Evolutionary conservation across 371 early-diverging fungal species (phyloP), one percentile per base, ranked within the genome.

Genomic region (Mortierella sp.): DNA sequence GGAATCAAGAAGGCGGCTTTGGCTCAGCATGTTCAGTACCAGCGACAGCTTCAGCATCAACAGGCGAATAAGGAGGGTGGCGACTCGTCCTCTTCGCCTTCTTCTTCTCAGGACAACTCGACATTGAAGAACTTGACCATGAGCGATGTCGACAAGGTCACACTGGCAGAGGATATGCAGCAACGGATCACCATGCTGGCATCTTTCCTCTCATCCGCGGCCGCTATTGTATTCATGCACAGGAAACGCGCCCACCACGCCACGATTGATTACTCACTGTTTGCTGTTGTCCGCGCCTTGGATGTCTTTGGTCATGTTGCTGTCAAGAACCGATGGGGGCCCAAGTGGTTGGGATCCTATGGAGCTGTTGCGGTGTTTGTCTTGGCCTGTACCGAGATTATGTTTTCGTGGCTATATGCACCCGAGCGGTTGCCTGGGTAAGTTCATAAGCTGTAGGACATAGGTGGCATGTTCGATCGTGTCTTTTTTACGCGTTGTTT

Each of bases 331-430:
- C 71, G n/a, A 77, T 93, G 73, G 87, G 87, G 87, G 26, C 91
- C 92, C 21, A 70, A 81, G 26, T 90, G 91, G 90, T 60, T 91
- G 44, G 75, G 92, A n/a, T 84, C 90, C n/a, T 89, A 92, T 80
- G 91, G 91, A 1, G 92, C 91, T 45, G 88, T 93, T 5, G 79
- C 84, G 26, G 91, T 93, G 13, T 93, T 94, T 80, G 89, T 92
- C 48, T 19, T 91, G 44, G 89, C 91, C 10, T 91, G 91, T 71
- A 90, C 93, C 28, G 92, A 94, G 79, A 94, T 94, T 74, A 93
- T 94, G 90, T 93, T 88, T 72, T 89, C 92, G 10, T 94, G 93
- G 93, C 81, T 94, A 60, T 94, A 89, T 80, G 92, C 87, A 44
- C 92, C 92, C 0, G 48, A 84, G 31, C 82, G 91, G n/a, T 57